Evolutionary conservation across 192 early-diverging fungal species (phyloP).

Genomic region (Rhizoclosmatium globosum): DNA sequence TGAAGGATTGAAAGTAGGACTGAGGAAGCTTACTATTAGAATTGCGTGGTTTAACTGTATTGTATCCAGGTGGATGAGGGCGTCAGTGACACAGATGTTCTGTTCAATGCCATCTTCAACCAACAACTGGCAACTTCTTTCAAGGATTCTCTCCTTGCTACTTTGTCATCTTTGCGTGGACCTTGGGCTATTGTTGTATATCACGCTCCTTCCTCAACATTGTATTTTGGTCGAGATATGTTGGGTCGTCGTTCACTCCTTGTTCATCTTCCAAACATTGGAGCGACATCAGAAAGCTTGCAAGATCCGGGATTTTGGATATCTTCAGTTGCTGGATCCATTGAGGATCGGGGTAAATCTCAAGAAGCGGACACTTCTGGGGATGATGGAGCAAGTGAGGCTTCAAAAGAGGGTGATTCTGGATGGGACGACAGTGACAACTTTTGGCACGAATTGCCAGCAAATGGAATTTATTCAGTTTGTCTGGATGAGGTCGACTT

Average conservation of each 20-base stretch:
- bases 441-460: slow-evolving; percentile 79
- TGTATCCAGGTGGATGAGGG: background rate
- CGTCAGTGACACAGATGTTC: slow-evolving; percentile 67
- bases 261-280: slow-evolving; percentile 56
- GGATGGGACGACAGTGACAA: slow-evolving; percentile 38
- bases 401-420: slow-evolving; percentile 16
- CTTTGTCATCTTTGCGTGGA: slow-evolving; percentile 71
- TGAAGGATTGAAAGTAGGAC: background rate
- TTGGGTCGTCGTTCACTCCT: slow-evolving; percentile 85
- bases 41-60: background rate
- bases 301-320: slow-evolving; percentile 28
- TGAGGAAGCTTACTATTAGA: background rate
- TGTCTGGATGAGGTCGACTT: slow-evolving; percentile 21
- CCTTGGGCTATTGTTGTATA: slow-evolving; percentile 84
- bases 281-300: background rate
- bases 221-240: slow-evolving; percentile 90
- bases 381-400: slow-evolving; percentile 11
- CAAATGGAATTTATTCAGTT: slow-evolving; percentile 74
- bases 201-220: slow-evolving; percentile 20
- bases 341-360: background rate
- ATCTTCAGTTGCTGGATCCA: slow-evolving; percentile 36
- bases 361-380: background rate
- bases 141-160: slow-evolving; percentile 38
- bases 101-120: slow-evolving; percentile 51
- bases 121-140: background rate